Evolutionary conservation across 306 rosid genomes (phyloP).

Genomic region (Benincasa hispida): DNA sequence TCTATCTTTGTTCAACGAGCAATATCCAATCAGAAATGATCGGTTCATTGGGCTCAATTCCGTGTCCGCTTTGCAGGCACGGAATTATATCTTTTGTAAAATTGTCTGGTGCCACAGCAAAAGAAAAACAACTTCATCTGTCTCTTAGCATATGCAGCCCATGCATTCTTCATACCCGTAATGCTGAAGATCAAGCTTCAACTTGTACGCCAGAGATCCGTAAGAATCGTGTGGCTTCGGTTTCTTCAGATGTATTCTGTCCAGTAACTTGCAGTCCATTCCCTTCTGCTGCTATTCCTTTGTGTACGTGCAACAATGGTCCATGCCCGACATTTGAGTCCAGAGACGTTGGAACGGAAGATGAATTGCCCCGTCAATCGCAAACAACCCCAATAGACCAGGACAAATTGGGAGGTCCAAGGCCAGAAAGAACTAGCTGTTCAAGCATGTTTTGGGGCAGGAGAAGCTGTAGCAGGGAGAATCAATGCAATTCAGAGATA

Average conservation of each 20-base stretch:
- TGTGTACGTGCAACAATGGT: conserved; percentile 80
- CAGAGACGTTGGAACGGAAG: conserved; percentile 41
- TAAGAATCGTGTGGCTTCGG: conserved; percentile 71
- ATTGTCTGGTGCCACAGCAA: conserved; percentile 52
- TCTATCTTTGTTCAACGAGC: conserved; percentile 83
- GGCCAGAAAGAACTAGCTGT: conserved; percentile 60
- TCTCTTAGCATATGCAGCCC: conserved; percentile 79
- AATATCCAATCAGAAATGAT: conserved; percentile 42
- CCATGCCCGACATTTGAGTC: conserved; percentile 73
- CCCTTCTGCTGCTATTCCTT: conserved; percentile 75
- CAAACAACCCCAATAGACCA: conserved; percentile 36
- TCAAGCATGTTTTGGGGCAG: conserved; percentile 89
- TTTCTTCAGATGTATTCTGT: conserved; percentile 76
- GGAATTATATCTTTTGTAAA: conserved; percentile 68
- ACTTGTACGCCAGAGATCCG: conserved; percentile 48
- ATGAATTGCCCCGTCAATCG: conserved; percentile 31
- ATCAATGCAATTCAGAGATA: conserved; percentile 93
- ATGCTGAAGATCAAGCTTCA: conserved; percentile 37
- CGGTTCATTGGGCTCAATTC: conserved; percentile 75
- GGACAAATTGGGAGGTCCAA: conserved; percentile 67
- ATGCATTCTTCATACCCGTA: conserved; percentile 68
- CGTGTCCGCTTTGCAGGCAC: conserved; percentile 82
- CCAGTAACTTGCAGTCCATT: conserved; percentile 91
- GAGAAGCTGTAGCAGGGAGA: conserved; percentile 96
- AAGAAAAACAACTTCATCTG: conserved; percentile 41